phyloP scores from a whole-genome alignment of 2,329 filamentous ascomycete genomes.

The Fusarium fujikuroi region DNA sequence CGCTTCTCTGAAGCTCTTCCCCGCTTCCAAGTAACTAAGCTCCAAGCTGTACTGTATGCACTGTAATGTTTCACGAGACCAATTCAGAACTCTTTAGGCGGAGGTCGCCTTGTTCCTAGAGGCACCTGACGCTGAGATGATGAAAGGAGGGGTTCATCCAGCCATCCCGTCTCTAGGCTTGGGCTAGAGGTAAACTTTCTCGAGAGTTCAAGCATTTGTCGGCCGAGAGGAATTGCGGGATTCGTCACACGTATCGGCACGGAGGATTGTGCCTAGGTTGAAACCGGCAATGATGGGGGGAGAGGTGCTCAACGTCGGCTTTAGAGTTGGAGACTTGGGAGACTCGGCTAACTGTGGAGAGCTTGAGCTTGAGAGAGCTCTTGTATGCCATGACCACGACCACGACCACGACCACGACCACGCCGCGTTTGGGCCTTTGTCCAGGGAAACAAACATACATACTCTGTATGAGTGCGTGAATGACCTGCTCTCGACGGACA shows the following conservation, averaged over 20 bases:
- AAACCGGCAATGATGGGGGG: constrained; percentile 5
- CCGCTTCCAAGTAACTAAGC: constrained; percentile 9
- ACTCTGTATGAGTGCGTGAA: background rate
- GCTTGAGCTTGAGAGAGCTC: constrained; percentile 21
- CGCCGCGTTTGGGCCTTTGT: background rate
- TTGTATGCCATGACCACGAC: background rate
- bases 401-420: background rate
- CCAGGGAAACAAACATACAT: background rate
- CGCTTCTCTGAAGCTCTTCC: constrained; percentile 19
- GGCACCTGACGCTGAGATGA: constrained; percentile 38
- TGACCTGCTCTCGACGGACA: background rate
- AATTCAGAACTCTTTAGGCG: background rate
- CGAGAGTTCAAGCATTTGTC: constrained; percentile 15
- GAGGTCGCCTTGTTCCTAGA: constrained; percentile 35
- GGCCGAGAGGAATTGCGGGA: constrained; percentile 36
- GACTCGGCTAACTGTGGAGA: constrained; percentile 37
- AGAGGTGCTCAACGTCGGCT: constrained; percentile 12
- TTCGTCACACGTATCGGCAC: constrained; percentile 4
- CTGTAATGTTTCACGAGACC: constrained; percentile 17
- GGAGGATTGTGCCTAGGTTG: background rate
- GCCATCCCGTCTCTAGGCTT: constrained; percentile 22
- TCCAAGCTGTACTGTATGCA: background rate
- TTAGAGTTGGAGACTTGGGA: background rate
- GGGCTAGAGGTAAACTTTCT: background rate
- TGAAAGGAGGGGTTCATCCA: constrained; percentile 27